Evolutionary conservation across 169 alveolate genomes (phyloP).

Genomic region (Eimeria falciformis): DNA sequence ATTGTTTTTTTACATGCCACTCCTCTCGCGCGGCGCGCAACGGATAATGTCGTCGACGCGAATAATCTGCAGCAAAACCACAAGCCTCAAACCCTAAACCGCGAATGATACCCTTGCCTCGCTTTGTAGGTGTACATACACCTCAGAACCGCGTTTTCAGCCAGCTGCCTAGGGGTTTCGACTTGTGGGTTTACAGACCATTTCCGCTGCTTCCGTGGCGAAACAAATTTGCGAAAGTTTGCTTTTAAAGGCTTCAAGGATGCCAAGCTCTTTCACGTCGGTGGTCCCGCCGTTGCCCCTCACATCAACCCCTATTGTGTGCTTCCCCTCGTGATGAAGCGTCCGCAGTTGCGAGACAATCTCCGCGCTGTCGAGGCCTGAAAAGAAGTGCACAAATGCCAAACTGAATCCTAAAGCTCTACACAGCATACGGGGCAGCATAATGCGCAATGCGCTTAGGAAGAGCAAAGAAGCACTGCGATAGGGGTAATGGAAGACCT

Average conservation of each 20-base stretch:
- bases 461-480: not conserved
- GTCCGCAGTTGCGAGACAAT: conserved; percentile 96
- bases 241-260: conserved; percentile 97
- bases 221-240: conserved; percentile 97
- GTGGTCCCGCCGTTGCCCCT: conserved; percentile 92
- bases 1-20: conserved; percentile 37
- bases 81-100: conserved; percentile 14
- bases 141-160: not conserved
- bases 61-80: conserved; percentile 87
- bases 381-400: not conserved
- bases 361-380: conserved; percentile 98
- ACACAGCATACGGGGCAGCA: not conserved
- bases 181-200: conserved; percentile 61
- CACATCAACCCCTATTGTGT: conserved; percentile 90
- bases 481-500: not conserved
- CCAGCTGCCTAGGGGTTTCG: not conserved
- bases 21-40: conserved; percentile 98
- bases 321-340: conserved; percentile 94
- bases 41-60: conserved; percentile 99
- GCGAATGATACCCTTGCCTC: not conserved
- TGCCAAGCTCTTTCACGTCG: conserved; percentile 96
- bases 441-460: not conserved
- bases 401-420: not conserved
- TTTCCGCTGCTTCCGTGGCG: conserved; percentile 99
- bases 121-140: not conserved